Base-by-base conservation (phyloP, 2,329 filamentous ascomycete genomes). In the Pseudopyrenochaeta lycopersici region DNA sequence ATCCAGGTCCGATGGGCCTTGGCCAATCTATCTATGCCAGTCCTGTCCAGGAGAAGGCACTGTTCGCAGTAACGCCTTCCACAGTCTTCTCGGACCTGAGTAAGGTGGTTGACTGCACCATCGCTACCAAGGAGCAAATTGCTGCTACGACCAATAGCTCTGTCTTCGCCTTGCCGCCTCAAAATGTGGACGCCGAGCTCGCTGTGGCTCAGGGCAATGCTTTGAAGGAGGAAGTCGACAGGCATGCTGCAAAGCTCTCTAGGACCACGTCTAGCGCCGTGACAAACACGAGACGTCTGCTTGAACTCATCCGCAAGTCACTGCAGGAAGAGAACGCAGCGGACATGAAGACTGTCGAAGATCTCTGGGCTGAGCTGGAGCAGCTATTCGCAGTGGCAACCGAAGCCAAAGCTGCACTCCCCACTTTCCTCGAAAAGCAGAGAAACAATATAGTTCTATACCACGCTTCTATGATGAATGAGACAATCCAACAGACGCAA, bases 91-190 rank as follows among this genome's bases (percentile, higher is more conserved):
- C 49, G 11, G 15, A 36, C n/a, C n/a, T n/a, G n/a, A n/a, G n/a
- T n/a, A n/a, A n/a, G 14, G 23, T 36, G 2, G 17, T 46, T 23
- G 48, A 63, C 10, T 63, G 43, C 23, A 46, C 56, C n/a, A 61
- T 69, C 35, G 65, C 65, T 3, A 68, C 64, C 6, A 67, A 59
- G 31, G 56, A 70, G 47, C 70, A 73, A 51, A 59, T 66, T n/a
- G 57, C 58, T 10, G 55, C 63, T n/a, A 35, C 40, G 6, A 33
- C 47, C n/a, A 35, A 2, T 23, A 18, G n/a, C n/a, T 10, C 17
- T 12, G n/a, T 30, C n/a, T 1, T 14, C 18, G 35, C 50, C 2
- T 36, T 33, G 27, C 46, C 27, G 1, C 21, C 20, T 14, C 33
- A 49, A 30, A 60, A 64, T 35, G 6, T 56, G 1, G 59, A 56